A percentile compares a stretch with the other conserved stretches of the same genome.
phyloP scores from a whole-genome alignment of 495 filamentous ascomycete species.

The Penicillium maclennaniae region DNA sequence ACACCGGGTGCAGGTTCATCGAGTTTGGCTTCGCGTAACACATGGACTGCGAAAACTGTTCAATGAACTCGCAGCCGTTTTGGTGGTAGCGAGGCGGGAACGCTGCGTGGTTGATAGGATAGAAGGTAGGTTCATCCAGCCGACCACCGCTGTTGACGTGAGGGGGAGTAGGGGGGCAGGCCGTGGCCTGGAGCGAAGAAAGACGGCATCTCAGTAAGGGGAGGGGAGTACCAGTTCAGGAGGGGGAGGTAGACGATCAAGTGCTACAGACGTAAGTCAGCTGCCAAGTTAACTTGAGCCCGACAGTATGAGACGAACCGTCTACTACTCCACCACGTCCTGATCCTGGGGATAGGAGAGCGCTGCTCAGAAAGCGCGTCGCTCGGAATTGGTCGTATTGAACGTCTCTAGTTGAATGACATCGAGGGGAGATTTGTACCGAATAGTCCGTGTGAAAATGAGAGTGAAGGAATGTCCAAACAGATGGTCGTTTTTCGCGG shows the following conservation, averaged over 20 bases:
- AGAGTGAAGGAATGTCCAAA: conserved; percentile 24
- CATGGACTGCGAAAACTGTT: conserved; percentile 46
- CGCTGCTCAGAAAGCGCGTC: conserved; percentile 42
- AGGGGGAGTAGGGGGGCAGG: conserved; percentile 46
- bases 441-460: conserved; percentile 19
- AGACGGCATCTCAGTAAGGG: conserved; percentile 39
- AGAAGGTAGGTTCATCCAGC: conserved; percentile 44
- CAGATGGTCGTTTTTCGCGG: neutral
- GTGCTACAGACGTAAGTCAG: conserved; percentile 17
- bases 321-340: conserved; percentile 44
- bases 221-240: conserved; percentile 35
- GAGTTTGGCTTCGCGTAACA: conserved; percentile 41
- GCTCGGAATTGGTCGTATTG: conserved; percentile 34
- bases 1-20: conserved; percentile 35
- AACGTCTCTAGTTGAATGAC: conserved; percentile 44
- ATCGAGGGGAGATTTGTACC: conserved; percentile 34
- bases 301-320: conserved; percentile 35
- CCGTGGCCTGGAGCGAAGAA: conserved; percentile 44
- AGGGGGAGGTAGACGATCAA: conserved; percentile 35
- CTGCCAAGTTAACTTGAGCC: conserved; percentile 7
- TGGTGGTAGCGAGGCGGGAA: conserved; percentile 47
- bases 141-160: conserved; percentile 38
- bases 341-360: conserved; percentile 39
- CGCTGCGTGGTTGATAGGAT: conserved; percentile 36
- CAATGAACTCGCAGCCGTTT: conserved; percentile 48